Base-by-base conservation (phyloP, 1,284 basidiomycete genomes). In the Pholiota adiposa region DNA sequence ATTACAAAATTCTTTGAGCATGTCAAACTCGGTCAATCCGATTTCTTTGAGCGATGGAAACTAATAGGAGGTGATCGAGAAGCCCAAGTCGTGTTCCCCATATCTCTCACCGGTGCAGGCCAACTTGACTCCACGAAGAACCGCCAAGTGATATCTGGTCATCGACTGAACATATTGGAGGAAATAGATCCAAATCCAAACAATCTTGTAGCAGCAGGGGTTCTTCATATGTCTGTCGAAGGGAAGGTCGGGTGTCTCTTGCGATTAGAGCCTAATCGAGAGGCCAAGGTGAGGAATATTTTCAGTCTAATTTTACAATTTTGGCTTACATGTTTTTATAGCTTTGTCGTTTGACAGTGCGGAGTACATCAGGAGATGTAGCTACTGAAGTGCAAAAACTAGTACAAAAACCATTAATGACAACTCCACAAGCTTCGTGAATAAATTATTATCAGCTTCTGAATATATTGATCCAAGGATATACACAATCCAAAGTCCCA, bases 21-120 rank as follows among this genome's bases (percentile, higher is more conserved):
- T 36, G 95, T 98, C 57, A 90, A 89, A 69, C 84, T 99, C 36
- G 88, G 85, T 14, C 81, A 86, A 60, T 79, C 84, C 0, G 93
- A 97, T 66, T 99, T 99, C 82, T 99, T 99, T 75, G 96, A 98
- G 75, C 83, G 97, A 56, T 99, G 97, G 97, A 95, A 95, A 75
- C 80, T 98, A 69, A 98, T 99, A 59, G 97, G 97, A 18, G 96
- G 95, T 1, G 83, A 96, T 27, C 84, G 96, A 57, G 97, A 99
- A 78, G 86, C 92, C 18, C 97, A 99, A 74, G 77, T 79, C 61
- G 86, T 99, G 62, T 97, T 98, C 76, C 85, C 90, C 0, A 89
- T 98, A 66, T 77, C 79, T 44, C 77, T 97, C 27, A 85, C 85
- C 38, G 78, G 77, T 7, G 73, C 78, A 2, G 92, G 91, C 4